Percentiles rank a stretch among this genome's conserved stretches.
Evolutionary conservation across 495 filamentous ascomycete species (phyloP).

Genomic region (Copromyces sp.): DNA sequence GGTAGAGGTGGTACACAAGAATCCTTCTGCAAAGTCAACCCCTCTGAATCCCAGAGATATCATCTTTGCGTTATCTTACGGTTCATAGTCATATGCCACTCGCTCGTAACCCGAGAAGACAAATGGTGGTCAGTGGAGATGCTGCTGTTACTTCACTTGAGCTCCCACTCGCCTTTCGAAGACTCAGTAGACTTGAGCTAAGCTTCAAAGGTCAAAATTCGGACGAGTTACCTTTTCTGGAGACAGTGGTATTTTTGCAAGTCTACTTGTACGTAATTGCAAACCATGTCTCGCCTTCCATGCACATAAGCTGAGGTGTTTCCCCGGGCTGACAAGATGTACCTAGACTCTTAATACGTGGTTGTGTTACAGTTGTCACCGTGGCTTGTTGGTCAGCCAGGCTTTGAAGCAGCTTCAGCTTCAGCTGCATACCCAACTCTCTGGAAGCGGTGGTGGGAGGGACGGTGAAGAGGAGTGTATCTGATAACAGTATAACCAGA

Average conservation of each 20-base stretch:
- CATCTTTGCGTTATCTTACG: no score
- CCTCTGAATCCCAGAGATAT: no score
- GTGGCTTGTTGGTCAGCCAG: not conserved
- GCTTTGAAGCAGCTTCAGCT: not conserved
- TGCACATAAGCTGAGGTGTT: not conserved
- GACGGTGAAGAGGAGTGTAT: not conserved
- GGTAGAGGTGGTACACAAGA: no score
- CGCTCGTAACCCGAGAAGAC: not conserved
- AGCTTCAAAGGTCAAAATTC: not conserved
- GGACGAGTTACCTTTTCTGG: not conserved
- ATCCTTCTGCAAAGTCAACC: no score
- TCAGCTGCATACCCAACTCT: not conserved
- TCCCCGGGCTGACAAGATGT: not conserved
- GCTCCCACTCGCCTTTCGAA: not conserved
- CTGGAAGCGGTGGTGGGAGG: not conserved
- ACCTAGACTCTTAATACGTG: not conserved
- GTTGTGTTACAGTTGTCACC: not conserved
- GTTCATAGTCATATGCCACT: no score
- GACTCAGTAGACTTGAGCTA: not conserved
- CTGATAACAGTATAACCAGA: not conserved
- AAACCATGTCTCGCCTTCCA: not conserved
- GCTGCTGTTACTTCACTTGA: not conserved
- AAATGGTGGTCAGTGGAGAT: not conserved
- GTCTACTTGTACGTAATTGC: not conserved
- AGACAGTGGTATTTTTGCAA: not conserved